Evolutionary conservation across 345 rosid species (phyloP).

Genomic region (Theobroma cacao): DNA sequence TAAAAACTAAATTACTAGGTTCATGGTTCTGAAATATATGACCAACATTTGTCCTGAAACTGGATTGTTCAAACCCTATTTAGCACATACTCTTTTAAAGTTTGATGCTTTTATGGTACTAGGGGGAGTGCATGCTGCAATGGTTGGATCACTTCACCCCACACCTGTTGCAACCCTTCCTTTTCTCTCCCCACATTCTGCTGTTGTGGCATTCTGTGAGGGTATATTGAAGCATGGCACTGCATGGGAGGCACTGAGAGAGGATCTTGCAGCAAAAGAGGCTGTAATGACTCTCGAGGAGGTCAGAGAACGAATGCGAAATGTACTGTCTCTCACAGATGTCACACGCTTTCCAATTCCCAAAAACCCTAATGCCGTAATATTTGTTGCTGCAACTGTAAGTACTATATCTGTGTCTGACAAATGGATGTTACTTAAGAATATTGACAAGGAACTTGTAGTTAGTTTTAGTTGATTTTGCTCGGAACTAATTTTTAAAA

Average conservation of each 20-base stretch:
- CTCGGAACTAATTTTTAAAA: not conserved
- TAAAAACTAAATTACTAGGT: not conserved
- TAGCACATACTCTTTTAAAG: not conserved
- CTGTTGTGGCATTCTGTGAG: constrained; percentile 98
- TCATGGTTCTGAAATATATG: not conserved
- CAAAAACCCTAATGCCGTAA: constrained; percentile 75
- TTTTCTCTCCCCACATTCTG: constrained; percentile 96
- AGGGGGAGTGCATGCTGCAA: constrained; percentile 99
- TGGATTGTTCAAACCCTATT: not conserved
- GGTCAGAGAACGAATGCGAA: constrained; percentile 89
- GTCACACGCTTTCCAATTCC: constrained; percentile 97
- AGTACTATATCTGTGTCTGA: constrained; percentile 34
- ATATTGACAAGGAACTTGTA: not conserved
- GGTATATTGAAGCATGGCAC: constrained; percentile 91
- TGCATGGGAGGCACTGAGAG: constrained; percentile 97
- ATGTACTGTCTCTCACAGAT: constrained; percentile 93
- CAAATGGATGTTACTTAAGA: constrained; percentile 8
- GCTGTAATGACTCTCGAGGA: constrained; percentile 85
- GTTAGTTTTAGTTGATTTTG: not conserved
- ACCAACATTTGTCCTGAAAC: not conserved
- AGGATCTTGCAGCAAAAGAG: constrained; percentile 72
- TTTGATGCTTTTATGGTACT: constrained; percentile 27
- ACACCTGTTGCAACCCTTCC: constrained; percentile 95
- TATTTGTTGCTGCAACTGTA: constrained; percentile 97
- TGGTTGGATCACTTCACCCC: constrained; percentile 99